These are phyloP conservation scores for Kwoniella dendrophila DNA, from an alignment of 768 basidiomycete genomes.

Conservation along the genomic window DNA sequence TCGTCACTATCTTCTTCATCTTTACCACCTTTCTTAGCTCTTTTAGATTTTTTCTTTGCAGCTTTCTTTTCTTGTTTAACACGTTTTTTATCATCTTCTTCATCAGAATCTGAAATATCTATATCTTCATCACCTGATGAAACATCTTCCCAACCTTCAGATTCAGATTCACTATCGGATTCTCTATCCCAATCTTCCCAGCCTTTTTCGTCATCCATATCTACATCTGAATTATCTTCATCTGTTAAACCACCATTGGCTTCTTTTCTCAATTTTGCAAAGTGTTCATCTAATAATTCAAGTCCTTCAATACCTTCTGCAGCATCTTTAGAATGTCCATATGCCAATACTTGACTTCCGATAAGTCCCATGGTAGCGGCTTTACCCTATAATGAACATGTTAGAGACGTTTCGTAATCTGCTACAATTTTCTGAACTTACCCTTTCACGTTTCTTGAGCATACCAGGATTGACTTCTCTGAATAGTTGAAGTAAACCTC, in stretches of 20 bases:
- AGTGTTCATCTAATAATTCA: conserved; percentile 80
- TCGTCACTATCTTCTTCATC: conserved; percentile 58
- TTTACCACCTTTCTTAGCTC: conserved; percentile 23
- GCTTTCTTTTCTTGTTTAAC: conserved; percentile 32
- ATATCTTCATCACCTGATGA: conserved; percentile 67
- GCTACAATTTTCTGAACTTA: conserved; percentile 19
- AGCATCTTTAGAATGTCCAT: conserved; percentile 74
- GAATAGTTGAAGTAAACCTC: conserved; percentile 84
- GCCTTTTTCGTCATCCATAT: conserved; percentile 64
- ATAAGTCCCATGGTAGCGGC: conserved; percentile 76
- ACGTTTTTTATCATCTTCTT: conserved; percentile 60
- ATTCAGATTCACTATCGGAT: conserved; percentile 55
- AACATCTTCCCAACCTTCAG: conserved; percentile 78
- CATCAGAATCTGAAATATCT: conserved; percentile 84
- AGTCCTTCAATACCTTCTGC: conserved; percentile 88
- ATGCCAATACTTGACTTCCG: conserved; percentile 70
- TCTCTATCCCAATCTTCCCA: conserved; percentile 96
- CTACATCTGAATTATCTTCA: conserved; percentile 54
- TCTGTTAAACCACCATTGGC: conserved; percentile 58
- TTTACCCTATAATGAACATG: conserved; percentile 68
- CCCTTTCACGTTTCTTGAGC: conserved; percentile 78
- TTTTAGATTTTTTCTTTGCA: conserved; percentile 31
- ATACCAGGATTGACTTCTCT: conserved; percentile 94
- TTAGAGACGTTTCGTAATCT: not conserved
- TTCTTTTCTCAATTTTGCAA: conserved; percentile 71